Evolutionary conservation across 1,284 basidiomycete species (phyloP), one percentile per base, ranked within the genome.

Genomic region (Tilletia caries): DNA sequence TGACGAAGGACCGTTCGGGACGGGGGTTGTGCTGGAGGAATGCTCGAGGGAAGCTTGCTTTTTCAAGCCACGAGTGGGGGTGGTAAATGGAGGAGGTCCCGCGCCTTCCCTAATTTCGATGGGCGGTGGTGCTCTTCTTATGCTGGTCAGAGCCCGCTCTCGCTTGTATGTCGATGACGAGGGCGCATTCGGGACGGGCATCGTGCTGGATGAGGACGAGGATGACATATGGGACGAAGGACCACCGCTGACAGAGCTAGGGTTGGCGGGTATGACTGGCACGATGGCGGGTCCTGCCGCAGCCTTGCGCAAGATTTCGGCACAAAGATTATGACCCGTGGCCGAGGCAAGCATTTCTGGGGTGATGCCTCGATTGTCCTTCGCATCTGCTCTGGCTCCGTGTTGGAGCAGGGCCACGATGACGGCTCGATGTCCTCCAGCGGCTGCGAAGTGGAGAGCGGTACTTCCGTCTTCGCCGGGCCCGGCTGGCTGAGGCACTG

Each of bases 401-500:
- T 75, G 69, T 25, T 76, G 73, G 33, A 82, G 77, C 1, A 82
- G 73, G 41, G 76, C 65, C 10, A 76, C 75, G 18, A 78, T 73
- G n/a, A 80, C 73, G 23, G 68, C 73, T 43, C 75, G 44, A 68
- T 82, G 81, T 5, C 80, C 80, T 32, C 79, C 77, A 41, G 79
- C 80, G 4, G 81, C 79, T 10, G 81, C 81, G 69, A 82, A 82
- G 66, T 82, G 81, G 20, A 82, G 73, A 2, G 80, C 72, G 3
- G 79, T 79, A 20, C 79, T 79, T 2, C 79, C 81, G 48, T 79
- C 77, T 44, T 77, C 72, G 64, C 80, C 79, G 2, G 76, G 74
- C 2, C 71, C 71, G 20, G 66, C 71, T 34, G 58, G 32, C 23
- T 62, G 58, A 15, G 58, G 32, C 8, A n/a, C 10, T 10, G 58